Evolutionary conservation across 768 basidiomycete species (phyloP).

Genomic region (Pleurotus ostreatus): DNA sequence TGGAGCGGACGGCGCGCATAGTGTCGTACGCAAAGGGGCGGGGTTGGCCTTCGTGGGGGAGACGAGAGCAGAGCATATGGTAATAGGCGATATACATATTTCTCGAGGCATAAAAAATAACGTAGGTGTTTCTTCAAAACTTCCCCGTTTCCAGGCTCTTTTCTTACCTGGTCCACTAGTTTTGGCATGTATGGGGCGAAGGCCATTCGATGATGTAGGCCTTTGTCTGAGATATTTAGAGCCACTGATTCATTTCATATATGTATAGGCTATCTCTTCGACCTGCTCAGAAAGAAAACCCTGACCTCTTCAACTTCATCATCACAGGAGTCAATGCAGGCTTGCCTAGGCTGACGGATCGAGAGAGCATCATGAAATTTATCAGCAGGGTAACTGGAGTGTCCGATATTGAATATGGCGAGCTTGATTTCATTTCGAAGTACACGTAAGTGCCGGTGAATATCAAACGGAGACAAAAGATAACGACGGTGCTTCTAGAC

Average conservation of each 20-base stretch:
- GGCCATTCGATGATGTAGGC: neutral
- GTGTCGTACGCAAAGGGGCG: slow-evolving; percentile 36
- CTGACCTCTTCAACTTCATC: slow-evolving; percentile 20
- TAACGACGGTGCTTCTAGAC: slow-evolving; percentile 17
- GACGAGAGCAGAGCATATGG: slow-evolving; percentile 28
- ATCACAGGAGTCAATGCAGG: slow-evolving; percentile 16
- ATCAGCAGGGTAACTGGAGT: slow-evolving; percentile 21
- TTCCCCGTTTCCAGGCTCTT: neutral
- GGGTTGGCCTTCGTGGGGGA: slow-evolving; percentile 38
- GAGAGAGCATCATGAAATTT: slow-evolving; percentile 19
- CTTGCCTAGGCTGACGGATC: neutral
- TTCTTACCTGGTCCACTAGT: neutral
- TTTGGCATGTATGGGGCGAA: neutral
- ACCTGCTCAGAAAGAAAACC: slow-evolving; percentile 14
- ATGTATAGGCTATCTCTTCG: slow-evolving; percentile 16
- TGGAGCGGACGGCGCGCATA: slow-evolving; percentile 41
- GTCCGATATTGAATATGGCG: slow-evolving; percentile 25
- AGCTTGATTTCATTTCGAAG: slow-evolving; percentile 19
- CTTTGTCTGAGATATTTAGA: neutral
- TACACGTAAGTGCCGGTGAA: slow-evolving; percentile 10
- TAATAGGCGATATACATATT: slow-evolving; percentile 31
- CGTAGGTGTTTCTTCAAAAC: slow-evolving; percentile 5
- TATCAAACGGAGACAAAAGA: too few relatives aligned
- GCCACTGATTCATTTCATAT: neutral
- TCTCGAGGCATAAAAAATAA: slow-evolving; percentile 3